A percentile compares a stretch with the other conserved stretches of the same genome.
Conservation (phyloP, 176 grass and related monocot genomes). For the Oryza glumipatula region DNA sequence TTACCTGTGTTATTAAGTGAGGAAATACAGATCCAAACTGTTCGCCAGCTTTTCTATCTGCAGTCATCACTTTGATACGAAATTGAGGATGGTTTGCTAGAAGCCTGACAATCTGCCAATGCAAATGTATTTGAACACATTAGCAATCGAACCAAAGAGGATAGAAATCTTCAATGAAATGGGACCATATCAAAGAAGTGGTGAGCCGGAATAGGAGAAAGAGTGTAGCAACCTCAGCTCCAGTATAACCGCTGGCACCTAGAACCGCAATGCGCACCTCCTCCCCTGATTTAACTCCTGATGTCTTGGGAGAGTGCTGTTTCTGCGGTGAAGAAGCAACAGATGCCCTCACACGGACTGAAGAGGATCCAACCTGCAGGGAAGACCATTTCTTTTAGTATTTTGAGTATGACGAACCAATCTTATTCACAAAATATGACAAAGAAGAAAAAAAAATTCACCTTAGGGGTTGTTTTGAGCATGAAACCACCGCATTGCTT, state of each 20-base stretch:
- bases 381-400: neutral
- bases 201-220: neutral
- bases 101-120: slow-evolving; percentile 77
- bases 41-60: slow-evolving; percentile 94
- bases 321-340: slow-evolving; percentile 55
- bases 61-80: slow-evolving; percentile 79
- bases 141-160: slow-evolving; percentile 4
- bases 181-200: neutral
- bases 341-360: slow-evolving; percentile 46
- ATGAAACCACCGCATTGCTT: slow-evolving; percentile 8
- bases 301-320: slow-evolving; percentile 44
- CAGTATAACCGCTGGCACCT: slow-evolving; percentile 95
- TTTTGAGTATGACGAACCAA: neutral
- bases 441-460: neutral
- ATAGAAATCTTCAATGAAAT: neutral
- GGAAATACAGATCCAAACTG: slow-evolving; percentile 90
- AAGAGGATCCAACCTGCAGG: neutral
- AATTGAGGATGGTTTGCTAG: slow-evolving; percentile 86
- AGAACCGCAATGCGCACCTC: slow-evolving; percentile 68
- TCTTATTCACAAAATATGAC: neutral
- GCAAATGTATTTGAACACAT: neutral
- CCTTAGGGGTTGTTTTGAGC: slow-evolving; percentile 24
- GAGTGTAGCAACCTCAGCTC: slow-evolving; percentile 66
- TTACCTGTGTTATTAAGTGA: slow-evolving; percentile 81
- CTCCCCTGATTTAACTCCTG: slow-evolving; percentile 56